Base-by-base conservation (phyloP, 202 grass and related monocot species). In the Musa balbisiana region DNA sequence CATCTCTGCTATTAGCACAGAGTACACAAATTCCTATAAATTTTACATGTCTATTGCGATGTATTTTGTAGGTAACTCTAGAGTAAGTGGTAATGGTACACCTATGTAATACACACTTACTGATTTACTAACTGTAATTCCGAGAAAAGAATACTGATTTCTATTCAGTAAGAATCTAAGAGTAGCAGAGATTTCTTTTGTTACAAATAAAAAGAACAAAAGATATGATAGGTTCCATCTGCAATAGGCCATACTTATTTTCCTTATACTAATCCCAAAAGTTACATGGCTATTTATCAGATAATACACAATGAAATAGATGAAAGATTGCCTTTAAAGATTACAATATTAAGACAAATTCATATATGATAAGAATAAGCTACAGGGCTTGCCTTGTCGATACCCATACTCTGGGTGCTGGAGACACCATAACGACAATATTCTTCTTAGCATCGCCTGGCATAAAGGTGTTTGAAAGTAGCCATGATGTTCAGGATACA, bases 401-500 rank as follows among this genome's bases (percentile, higher is more conserved):
- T 99, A 99, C 76, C 96, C 89, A 81, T 73, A 90, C 60, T 99
- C 83, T 20, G 96, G 96, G 71, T 95, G 91, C 23, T 83, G 89
- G 79, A 99, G 91, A 79, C 91, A 89, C 96, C 96, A 99, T 80
- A 99, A 77, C 54, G 92, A 84, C 19, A 99, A 75, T 82, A 95
- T 99, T 78, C 91, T 89, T 58, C 87, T 85, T 50, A 99, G 76
- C 81, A 99, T 92, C 66, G 89, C 85, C 83, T 99, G 96, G 72
- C 91, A 95, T 49, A 53, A 33, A 23, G 96, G 85, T 0, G 87
- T 88, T 69, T 99, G 96, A 83, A 99, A 92, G 79, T 95, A 99
- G 73, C 85, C 90, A 67, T 81, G 83, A 71, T 92, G 72, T 88
- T 98, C 94, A 11, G 88, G 91, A 80, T 99, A 99, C 74, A 99